Evolutionary conservation across 208 protist genomes (phyloP), one percentile per base, ranked within the genome.

Genomic region (Trypanosoma congolense): DNA sequence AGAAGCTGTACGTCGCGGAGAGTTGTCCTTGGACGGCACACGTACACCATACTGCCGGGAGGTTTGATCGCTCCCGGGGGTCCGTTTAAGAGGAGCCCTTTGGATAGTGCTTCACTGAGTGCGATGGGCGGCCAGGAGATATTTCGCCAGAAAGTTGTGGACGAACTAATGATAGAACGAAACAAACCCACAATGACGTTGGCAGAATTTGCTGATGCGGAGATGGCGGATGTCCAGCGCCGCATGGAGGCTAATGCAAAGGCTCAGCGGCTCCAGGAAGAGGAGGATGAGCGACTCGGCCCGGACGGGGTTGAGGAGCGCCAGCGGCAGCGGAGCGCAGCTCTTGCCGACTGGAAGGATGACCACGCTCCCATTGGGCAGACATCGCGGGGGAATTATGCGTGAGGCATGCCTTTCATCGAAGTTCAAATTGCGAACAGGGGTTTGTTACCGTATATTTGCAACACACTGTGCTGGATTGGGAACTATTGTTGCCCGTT

Each of bases 111-210:
- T 49, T 62, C 56, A 14, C 47, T 71, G 35, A 62, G 45, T 30
- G 68, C 72, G 5, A 47, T 79, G 3, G 62, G 60, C 8, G 69
- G 31, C 40, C 67, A 80, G 51, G 67, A 88, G 38, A 48, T 62
- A 0, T 87, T 81, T 53, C 69, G 83, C 1, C 83, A 88, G 68
- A 73, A 86, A 59, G 70, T 94, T 22, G 66, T 75, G 19, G 57
- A 80, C 24, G 73, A 88, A 8, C 65, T 94, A 18, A 87, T 88
- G 83, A 53, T 82, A 29, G 83, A 94, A 46, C 73, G 80, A 31
- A 91, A 94, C 60, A 61, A 56, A 21, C 78, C 87, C 16, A 94
- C 87, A 25, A 87, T 91, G 81, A 89, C 87, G 47, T 73, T 94
- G 44, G 65, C 83, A 56, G 87, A 86, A 62, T 94, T 94, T 54